phyloP scores from a whole-genome alignment of 2,329 filamentous ascomycete species.

The Bipolaris bicolor region DNA sequence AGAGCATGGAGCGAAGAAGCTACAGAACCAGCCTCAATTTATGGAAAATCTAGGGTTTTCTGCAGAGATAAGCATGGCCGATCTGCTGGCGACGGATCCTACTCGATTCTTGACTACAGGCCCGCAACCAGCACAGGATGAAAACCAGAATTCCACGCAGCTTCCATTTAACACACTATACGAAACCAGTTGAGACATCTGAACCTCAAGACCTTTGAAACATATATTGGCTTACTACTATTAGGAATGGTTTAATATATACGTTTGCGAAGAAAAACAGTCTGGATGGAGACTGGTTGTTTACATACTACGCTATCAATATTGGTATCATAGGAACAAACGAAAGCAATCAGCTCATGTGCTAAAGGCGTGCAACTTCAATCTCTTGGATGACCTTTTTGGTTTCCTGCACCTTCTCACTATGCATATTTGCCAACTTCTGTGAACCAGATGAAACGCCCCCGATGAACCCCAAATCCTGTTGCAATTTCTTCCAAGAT shows the following conservation, averaged over 20 bases:
- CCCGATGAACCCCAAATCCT: conserved; percentile 42
- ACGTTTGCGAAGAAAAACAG: neutral
- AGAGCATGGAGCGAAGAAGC: conserved; percentile 59
- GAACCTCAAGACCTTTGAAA: neutral
- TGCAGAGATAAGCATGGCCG: conserved; percentile 64
- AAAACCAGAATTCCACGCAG: conserved; percentile 21
- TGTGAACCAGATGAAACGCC: conserved; percentile 1
- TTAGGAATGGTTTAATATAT: neutral
- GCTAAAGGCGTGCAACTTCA: conserved; percentile 14
- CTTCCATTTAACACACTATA: conserved; percentile 31
- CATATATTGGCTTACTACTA: neutral
- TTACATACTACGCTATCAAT: neutral
- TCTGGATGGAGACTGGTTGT: neutral
- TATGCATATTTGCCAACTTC: neutral
- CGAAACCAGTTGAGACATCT: conserved; percentile 20
- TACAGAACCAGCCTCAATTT: conserved; percentile 65
- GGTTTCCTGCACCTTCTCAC: neutral
- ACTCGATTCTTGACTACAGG: conserved; percentile 48
- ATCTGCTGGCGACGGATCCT: conserved; percentile 50
- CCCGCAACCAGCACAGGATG: conserved; percentile 33
- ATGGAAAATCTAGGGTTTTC: conserved; percentile 71
- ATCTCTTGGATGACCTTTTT: neutral
- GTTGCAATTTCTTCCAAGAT: conserved; percentile 59
- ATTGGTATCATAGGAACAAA: neutral
- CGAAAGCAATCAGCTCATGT: neutral